phyloP scores from a whole-genome alignment of 1,284 basidiomycete species.

The Neotropicomus parvogracilis region DNA sequence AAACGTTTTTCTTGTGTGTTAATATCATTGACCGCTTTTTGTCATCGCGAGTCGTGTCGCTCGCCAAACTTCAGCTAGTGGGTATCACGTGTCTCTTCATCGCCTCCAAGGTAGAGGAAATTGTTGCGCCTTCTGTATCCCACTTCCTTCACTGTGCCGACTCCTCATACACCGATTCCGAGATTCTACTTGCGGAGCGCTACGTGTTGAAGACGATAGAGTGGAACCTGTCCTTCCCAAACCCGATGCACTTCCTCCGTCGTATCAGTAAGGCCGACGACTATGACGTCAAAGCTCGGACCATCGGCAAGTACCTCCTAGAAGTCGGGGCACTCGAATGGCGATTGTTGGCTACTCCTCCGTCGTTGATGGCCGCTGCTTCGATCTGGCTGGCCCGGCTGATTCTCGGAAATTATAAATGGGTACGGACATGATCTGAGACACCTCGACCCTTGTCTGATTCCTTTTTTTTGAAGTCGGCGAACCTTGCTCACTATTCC shows the following conservation, averaged over 20 bases:
- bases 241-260: slow-evolving; percentile 90
- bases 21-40: slow-evolving; percentile 98
- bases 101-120: slow-evolving; percentile 94
- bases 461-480: slow-evolving; percentile 47
- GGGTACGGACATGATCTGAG: slow-evolving; percentile 56
- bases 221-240: slow-evolving; percentile 91
- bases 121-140: slow-evolving; percentile 83
- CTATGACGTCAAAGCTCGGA: slow-evolving; percentile 89
- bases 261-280: slow-evolving; percentile 95
- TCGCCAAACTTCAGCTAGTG: slow-evolving; percentile 92
- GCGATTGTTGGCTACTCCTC: slow-evolving; percentile 75
- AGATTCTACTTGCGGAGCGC: slow-evolving; percentile 91
- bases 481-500: slow-evolving; percentile 90
- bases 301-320: slow-evolving; percentile 89
- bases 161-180: slow-evolving; percentile 79
- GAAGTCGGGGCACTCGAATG: slow-evolving; percentile 91
- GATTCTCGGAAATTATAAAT: slow-evolving; percentile 78
- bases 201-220: slow-evolving; percentile 91
- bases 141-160: slow-evolving; percentile 92
- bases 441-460: not conserved
- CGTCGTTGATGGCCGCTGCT: slow-evolving; percentile 86
- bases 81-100: slow-evolving; percentile 94
- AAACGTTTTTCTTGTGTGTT: slow-evolving; percentile 92
- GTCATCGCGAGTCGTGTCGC: slow-evolving; percentile 83
- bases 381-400: slow-evolving; percentile 89